Evolutionary conservation across 73 alveolate genomes (phyloP).

Genomic region (Durusdinium trenchii): DNA sequence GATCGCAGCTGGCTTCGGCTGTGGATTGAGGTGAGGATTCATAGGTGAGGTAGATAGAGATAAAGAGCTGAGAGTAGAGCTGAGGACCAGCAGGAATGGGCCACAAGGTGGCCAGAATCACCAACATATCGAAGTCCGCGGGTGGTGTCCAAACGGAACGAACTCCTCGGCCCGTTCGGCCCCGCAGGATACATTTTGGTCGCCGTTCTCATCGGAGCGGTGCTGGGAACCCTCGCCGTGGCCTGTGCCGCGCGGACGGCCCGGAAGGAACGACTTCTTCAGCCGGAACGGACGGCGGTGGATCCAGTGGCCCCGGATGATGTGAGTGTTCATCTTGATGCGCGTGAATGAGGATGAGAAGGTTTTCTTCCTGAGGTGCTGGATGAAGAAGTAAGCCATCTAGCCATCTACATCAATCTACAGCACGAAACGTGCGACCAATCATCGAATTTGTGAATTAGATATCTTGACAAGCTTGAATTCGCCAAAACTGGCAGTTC

Average conservation of each 20-base stretch:
- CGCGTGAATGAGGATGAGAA: neutral
- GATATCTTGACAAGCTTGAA: neutral
- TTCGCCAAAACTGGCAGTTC: conserved; percentile 44
- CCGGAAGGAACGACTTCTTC: neutral
- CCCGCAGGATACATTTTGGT: neutral
- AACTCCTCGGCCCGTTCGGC: no score
- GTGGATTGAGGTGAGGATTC: no score
- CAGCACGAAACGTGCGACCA: conserved; percentile 42
- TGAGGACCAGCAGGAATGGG: no score
- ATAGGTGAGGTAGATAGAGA: no score
- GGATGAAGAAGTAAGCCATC: neutral
- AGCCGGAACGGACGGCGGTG: neutral
- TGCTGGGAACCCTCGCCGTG: conserved; percentile 35
- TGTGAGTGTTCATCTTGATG: conserved; percentile 60
- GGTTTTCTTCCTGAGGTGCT: conserved; percentile 34
- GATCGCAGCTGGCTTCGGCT: no score
- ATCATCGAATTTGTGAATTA: conserved; percentile 14
- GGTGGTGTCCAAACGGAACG: no score
- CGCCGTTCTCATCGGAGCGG: conserved; percentile 64
- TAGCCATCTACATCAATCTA: neutral
- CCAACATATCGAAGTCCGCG: no score
- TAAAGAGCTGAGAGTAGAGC: no score
- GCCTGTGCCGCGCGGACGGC: conserved; percentile 22
- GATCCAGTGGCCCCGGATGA: conserved; percentile 31
- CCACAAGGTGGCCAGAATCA: conserved; percentile 12